Conservation (phyloP, 352 stramenopile genomes). For the Thalassiosira hispida region DNA sequence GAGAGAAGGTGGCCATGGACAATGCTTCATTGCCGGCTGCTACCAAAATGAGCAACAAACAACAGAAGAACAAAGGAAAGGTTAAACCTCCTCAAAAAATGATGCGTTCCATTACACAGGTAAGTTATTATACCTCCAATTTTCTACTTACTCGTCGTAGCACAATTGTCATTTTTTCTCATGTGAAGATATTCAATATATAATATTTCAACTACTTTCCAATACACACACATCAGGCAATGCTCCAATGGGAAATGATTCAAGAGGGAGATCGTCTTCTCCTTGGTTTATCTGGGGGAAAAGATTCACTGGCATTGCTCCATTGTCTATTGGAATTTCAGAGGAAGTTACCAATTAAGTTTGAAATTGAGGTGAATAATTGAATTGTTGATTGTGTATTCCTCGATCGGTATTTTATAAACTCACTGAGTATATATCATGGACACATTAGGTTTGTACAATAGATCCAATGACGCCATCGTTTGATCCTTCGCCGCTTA, state of each 20-base stretch:
- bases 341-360: conserved; percentile 91
- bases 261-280: conserved; percentile 93
- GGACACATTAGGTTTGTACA: conserved; percentile 88
- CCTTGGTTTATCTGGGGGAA: conserved; percentile 95
- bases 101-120: conserved; percentile 79
- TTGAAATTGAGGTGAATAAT: conserved; percentile 88
- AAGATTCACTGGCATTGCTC: conserved; percentile 96
- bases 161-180: conserved; percentile 1
- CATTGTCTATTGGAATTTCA: conserved; percentile 95
- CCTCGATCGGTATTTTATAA: conserved; percentile 1
- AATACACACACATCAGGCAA: conserved; percentile 85
- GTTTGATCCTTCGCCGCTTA: conserved; percentile 96
- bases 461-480: conserved; percentile 96
- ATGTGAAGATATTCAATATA: conserved; percentile 9
- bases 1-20: not conserved
- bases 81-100: conserved; percentile 81
- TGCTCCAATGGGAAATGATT: conserved; percentile 96
- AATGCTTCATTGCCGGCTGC: not conserved
- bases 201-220: conserved; percentile 66
- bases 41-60: conserved; percentile 47
- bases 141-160: not conserved
- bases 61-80: conserved; percentile 67
- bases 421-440: too few relatives aligned
- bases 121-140: conserved; percentile 14
- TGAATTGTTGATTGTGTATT: conserved; percentile 24